Conservation (phyloP, 2,329 filamentous ascomycete species). For the Trematosphaeria pertusa region DNA sequence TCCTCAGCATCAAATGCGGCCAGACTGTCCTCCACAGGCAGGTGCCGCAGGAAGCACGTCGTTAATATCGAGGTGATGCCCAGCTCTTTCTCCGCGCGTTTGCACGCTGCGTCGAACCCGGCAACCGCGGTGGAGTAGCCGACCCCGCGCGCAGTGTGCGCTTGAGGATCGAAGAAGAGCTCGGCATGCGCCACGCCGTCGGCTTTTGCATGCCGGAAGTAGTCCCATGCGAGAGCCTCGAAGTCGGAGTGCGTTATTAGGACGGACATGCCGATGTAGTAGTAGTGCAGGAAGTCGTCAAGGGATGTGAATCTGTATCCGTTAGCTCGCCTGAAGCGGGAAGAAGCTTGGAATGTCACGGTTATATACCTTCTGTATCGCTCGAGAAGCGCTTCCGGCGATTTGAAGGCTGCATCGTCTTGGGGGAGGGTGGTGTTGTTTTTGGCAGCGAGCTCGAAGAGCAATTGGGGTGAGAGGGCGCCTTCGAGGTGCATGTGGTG, state of each 20-base stretch:
- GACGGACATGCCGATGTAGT: constrained; percentile 78
- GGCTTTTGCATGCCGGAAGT: constrained; percentile 69
- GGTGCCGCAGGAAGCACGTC: constrained; percentile 74
- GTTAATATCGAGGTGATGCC: constrained; percentile 71
- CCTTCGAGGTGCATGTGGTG: constrained; percentile 84
- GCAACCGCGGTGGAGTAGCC: constrained; percentile 67
- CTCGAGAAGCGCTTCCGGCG: constrained; percentile 63
- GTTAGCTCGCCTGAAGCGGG: too few relatives aligned
- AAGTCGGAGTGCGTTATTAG: constrained; percentile 72
- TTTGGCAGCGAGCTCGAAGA: constrained; percentile 71
- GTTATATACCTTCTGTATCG: constrained; percentile 70
- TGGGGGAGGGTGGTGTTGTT: constrained; percentile 68
- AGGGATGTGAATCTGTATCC: constrained; percentile 77
- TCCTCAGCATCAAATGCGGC: constrained; percentile 55
- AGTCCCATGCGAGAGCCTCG: constrained; percentile 73
- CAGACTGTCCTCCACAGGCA: constrained; percentile 64
- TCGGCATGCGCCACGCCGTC: constrained; percentile 76
- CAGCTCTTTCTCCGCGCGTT: constrained; percentile 67
- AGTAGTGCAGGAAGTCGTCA: constrained; percentile 80
- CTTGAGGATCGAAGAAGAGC: constrained; percentile 83
- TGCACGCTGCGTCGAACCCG: constrained; percentile 68
- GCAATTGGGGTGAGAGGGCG: constrained; percentile 71
- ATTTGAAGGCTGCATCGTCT: constrained; percentile 68
- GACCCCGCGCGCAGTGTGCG: constrained; percentile 70
- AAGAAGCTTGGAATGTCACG: too few relatives aligned